phyloP scores from a whole-genome alignment of 257 asterid genomes.

The Nicotiana attenuata region DNA sequence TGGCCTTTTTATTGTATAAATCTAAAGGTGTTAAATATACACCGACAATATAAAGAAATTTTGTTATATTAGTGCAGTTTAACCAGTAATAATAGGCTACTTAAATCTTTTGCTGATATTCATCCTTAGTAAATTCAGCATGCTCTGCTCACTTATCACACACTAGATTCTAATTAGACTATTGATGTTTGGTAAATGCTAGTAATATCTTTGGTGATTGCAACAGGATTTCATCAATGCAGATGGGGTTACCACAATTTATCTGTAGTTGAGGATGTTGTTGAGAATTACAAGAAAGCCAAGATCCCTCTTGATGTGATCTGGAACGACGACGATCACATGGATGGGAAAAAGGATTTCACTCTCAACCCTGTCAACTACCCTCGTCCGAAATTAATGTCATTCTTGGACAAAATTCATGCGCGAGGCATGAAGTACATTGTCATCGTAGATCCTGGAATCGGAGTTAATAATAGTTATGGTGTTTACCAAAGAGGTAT shows the following conservation, averaged over 20 bases:
- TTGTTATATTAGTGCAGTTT: neutral
- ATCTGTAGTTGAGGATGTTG: slow-evolving; percentile 63
- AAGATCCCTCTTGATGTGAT: slow-evolving; percentile 78
- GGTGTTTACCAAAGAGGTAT: slow-evolving; percentile 62
- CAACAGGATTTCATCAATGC: slow-evolving; percentile 86
- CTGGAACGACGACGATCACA: slow-evolving; percentile 95
- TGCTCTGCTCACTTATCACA: neutral
- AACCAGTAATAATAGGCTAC: neutral
- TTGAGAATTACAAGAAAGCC: slow-evolving; percentile 63
- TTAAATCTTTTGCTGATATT: neutral
- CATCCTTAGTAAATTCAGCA: neutral
- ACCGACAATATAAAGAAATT: too few relatives aligned
- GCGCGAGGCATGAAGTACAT: slow-evolving; percentile 64
- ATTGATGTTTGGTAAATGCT: neutral
- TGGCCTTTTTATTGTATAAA: too few relatives aligned
- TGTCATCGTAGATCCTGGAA: slow-evolving; percentile 86
- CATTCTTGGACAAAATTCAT: slow-evolving; percentile 54
- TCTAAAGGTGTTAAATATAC: too few relatives aligned
- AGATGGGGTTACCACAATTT: slow-evolving; percentile 69
- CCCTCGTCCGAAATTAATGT: slow-evolving; percentile 49
- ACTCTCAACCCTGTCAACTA: slow-evolving; percentile 79
- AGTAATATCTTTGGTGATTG: neutral
- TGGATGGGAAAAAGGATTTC: slow-evolving; percentile 90
- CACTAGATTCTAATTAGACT: neutral
- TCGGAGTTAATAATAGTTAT: slow-evolving; percentile 56